A percentile compares a stretch with the other conserved stretches of the same genome.
phyloP scores from a whole-genome alignment of 2,329 filamentous ascomycete genomes.

The Trichoderma sp. region DNA sequence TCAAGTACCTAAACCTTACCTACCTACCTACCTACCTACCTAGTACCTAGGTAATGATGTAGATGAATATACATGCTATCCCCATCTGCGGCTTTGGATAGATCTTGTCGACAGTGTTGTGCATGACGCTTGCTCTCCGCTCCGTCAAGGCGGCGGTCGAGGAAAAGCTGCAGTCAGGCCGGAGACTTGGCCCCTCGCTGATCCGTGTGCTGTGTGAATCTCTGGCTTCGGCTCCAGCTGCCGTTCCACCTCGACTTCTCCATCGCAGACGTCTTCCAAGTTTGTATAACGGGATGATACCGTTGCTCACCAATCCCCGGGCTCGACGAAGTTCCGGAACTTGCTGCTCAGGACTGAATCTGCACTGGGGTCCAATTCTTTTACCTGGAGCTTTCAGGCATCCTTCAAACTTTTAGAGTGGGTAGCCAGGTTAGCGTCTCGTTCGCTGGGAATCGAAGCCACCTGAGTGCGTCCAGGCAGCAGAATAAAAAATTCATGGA shows the following conservation, averaged over 20 bases:
- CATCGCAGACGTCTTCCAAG: background rate
- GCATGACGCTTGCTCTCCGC: too few relatives aligned
- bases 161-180: too few relatives aligned
- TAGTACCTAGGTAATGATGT: background rate
- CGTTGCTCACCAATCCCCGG: too few relatives aligned
- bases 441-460: background rate
- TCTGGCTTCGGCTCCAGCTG: too few relatives aligned
- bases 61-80: too few relatives aligned
- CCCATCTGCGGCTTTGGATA: too few relatives aligned
- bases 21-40: constrained; percentile 7
- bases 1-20: background rate
- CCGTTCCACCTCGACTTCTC: background rate
- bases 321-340: too few relatives aligned
- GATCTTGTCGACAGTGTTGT: too few relatives aligned
- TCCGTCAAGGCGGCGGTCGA: too few relatives aligned
- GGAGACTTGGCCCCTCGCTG: too few relatives aligned
- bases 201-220: too few relatives aligned
- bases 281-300: too few relatives aligned
- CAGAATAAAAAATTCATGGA: constrained; percentile 4
- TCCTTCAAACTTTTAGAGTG: constrained; percentile 4
- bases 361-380: background rate
- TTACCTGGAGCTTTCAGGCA: constrained; percentile 7
- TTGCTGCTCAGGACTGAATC: background rate
- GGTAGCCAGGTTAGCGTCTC: constrained; percentile 10
- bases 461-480: constrained; percentile 9